Evolutionary conservation across 768 basidiomycete species (phyloP).

Genomic region (Erythrobasidium yunnanense): DNA sequence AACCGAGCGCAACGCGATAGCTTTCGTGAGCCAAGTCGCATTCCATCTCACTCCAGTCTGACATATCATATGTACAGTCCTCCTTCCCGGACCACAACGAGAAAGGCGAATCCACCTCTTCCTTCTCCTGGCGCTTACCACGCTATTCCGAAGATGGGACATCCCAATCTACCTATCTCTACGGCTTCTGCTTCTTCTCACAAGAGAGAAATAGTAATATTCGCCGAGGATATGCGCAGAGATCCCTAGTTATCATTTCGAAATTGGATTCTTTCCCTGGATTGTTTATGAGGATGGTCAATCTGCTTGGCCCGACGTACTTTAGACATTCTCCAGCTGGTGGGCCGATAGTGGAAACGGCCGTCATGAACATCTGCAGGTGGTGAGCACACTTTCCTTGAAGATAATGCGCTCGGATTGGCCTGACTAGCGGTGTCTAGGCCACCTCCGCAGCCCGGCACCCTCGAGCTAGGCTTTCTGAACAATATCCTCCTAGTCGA

Average conservation of each 20-base stretch:
- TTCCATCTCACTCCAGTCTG: background rate
- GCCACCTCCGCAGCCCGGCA: slow-evolving; percentile 21
- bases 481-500: slow-evolving; percentile 14
- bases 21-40: slow-evolving; percentile 13
- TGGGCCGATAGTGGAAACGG: slow-evolving; percentile 33
- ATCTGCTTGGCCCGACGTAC: slow-evolving; percentile 60
- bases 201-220: slow-evolving; percentile 56
- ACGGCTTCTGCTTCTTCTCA: slow-evolving; percentile 67
- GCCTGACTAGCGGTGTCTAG: slow-evolving; percentile 54
- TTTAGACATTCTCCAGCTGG: slow-evolving; percentile 31
- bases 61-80: background rate
- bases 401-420: slow-evolving; percentile 51
- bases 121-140: slow-evolving; percentile 22
- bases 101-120: background rate
- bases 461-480: slow-evolving; percentile 8
- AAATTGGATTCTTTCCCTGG: slow-evolving; percentile 55
- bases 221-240: slow-evolving; percentile 65
- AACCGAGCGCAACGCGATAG: background rate
- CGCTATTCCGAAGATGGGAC: background rate
- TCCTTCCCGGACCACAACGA: slow-evolving; percentile 11
- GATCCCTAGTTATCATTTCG: slow-evolving; percentile 68
- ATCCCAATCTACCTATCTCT: slow-evolving; percentile 52
- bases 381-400: slow-evolving; percentile 52
- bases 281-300: slow-evolving; percentile 59
- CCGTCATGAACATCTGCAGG: slow-evolving; percentile 30